Evolutionary conservation across 108 stramenopile genomes (phyloP).

Genomic region (Fistulifera pelliculosa): DNA sequence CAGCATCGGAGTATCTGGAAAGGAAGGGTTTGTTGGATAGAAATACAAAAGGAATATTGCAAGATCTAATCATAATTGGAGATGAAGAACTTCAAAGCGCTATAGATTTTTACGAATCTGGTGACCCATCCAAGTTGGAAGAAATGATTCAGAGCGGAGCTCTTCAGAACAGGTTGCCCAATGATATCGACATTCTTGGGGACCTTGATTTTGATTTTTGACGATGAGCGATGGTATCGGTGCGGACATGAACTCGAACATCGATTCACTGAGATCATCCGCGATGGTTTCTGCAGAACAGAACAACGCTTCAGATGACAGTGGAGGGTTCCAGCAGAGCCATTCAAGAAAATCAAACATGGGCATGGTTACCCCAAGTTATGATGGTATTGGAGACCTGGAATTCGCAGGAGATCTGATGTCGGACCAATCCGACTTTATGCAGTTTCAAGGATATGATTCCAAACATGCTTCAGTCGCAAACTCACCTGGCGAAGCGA

Average conservation of each 20-base stretch:
- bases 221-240: conserved; percentile 40
- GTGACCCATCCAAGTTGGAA: conserved; percentile 63
- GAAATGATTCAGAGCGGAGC: conserved; percentile 60
- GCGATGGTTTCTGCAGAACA: too few relatives aligned
- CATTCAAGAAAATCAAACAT: neutral
- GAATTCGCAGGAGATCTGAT: conserved; percentile 61
- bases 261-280: too few relatives aligned
- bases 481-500: neutral
- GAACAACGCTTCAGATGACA: too few relatives aligned
- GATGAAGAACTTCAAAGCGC: conserved; percentile 71
- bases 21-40: conserved; percentile 75
- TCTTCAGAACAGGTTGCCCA: conserved; percentile 31
- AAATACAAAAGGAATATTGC: conserved; percentile 77
- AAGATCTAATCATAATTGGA: conserved; percentile 85
- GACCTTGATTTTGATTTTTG: conserved; percentile 79
- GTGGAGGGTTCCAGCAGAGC: too few relatives aligned
- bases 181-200: conserved; percentile 73
- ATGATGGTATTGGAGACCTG: conserved; percentile 73
- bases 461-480: neutral
- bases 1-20: conserved; percentile 72
- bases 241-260: neutral
- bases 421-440: conserved; percentile 9
- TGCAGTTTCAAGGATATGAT: neutral
- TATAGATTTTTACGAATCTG: conserved; percentile 82
- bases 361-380: neutral